phyloP scores from a whole-genome alignment of 1,139 yeast species.

The Suhomyces bokatorum region DNA sequence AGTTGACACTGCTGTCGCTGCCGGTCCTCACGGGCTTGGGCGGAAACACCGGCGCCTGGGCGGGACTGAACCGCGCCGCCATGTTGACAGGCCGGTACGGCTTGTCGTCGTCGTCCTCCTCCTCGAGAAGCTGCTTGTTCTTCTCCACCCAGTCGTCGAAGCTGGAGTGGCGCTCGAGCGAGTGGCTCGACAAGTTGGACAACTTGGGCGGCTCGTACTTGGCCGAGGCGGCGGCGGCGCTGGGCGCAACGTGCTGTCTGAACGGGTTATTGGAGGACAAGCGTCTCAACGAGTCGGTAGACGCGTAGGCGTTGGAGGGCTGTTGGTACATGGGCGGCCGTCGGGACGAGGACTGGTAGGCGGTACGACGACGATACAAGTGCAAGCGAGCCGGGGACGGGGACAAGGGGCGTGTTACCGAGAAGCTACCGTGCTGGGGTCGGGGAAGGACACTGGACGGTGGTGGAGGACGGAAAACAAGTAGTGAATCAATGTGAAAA shows the following conservation, averaged over 20 bases:
- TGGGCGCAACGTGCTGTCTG: conserved; percentile 27
- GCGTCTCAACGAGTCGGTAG: conserved; percentile 46
- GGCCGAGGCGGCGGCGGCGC: background rate
- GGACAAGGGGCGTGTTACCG: background rate
- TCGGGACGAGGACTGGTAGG: background rate
- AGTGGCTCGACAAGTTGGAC: conserved; percentile 12
- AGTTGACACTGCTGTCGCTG: conserved; percentile 45
- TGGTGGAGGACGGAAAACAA: background rate
- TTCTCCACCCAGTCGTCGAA: conserved; percentile 56
- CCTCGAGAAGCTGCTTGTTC: conserved; percentile 45
- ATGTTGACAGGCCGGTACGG: conserved; percentile 13
- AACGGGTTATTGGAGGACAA: conserved; percentile 63
- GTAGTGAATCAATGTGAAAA: background rate
- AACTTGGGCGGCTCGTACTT: conserved; percentile 12
- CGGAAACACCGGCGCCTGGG: conserved; percentile 28
- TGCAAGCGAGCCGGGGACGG: background rate
- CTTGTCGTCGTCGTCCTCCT: conserved; percentile 45
- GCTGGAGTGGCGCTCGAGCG: conserved; percentile 19
- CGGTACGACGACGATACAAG: background rate
- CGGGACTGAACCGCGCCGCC: conserved; percentile 1
- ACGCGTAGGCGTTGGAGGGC: conserved; percentile 36
- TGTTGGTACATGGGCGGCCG: conserved; percentile 40
- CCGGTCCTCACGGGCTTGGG: conserved; percentile 32
- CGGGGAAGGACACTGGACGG: no score
- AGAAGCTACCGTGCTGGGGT: background rate